Conservation (phyloP, 306 rosid species). For the Cucumis hystrix region DNA sequence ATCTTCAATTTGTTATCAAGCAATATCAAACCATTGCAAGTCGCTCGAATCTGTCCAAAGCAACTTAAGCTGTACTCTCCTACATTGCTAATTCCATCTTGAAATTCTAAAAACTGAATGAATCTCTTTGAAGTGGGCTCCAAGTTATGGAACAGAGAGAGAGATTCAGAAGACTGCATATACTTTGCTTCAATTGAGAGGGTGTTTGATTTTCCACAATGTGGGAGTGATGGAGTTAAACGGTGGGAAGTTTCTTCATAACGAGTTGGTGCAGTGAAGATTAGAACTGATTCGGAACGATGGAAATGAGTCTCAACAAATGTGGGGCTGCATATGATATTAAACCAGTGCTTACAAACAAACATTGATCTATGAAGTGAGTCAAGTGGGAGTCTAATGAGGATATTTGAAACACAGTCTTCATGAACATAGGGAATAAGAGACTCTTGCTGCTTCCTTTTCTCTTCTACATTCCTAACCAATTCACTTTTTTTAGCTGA, state of each 20-base stretch:
- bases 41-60: slow-evolving; percentile 23
- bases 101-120: slow-evolving; percentile 23
- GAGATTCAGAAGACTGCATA: slow-evolving; percentile 3
- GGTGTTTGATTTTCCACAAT: slow-evolving; percentile 5
- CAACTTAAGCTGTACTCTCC: slow-evolving; percentile 25
- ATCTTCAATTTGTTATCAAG: slow-evolving; percentile 27
- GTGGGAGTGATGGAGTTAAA: neutral
- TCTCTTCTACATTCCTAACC: slow-evolving; percentile 16
- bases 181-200: slow-evolving; percentile 27
- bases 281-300: slow-evolving; percentile 33
- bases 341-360: slow-evolving; percentile 38
- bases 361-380: slow-evolving; percentile 31
- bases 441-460: slow-evolving; percentile 17
- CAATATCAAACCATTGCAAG: slow-evolving; percentile 39
- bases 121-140: neutral
- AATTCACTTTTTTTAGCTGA: slow-evolving; percentile 19
- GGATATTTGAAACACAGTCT: slow-evolving; percentile 32
- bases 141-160: slow-evolving; percentile 13
- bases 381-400: slow-evolving; percentile 31
- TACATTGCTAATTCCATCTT: slow-evolving; percentile 10
- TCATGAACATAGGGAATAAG: slow-evolving; percentile 24
- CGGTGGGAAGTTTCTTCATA: neutral
- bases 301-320: slow-evolving; percentile 24
- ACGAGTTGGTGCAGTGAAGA: slow-evolving; percentile 13
- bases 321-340: slow-evolving; percentile 13